Conservation (phyloP, 495 filamentous ascomycete genomes). For the Penicillium maclennaniae region DNA sequence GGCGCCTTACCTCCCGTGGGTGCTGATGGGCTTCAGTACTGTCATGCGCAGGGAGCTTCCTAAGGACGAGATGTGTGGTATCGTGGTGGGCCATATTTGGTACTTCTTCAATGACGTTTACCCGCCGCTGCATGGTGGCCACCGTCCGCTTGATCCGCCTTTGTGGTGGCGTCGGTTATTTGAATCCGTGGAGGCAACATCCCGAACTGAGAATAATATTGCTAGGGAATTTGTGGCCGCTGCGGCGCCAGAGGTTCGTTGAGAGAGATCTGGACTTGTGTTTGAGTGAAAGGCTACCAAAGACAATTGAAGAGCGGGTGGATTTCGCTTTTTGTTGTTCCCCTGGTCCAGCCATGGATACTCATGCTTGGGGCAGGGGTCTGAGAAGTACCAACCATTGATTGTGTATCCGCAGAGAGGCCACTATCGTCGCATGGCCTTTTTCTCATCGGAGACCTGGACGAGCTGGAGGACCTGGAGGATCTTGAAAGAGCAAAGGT, state of each 20-base stretch:
- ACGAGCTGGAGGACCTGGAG: no score
- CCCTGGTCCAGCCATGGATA: not conserved
- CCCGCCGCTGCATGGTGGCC: conserved; percentile 80
- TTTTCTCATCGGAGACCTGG: not conserved
- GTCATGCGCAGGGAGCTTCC: conserved; percentile 81
- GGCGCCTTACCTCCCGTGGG: conserved; percentile 94
- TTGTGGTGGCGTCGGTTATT: conserved; percentile 88
- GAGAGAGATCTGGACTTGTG: conserved; percentile 3
- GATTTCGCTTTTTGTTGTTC: not conserved
- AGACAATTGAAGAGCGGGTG: not conserved
- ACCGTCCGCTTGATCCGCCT: conserved; percentile 85
- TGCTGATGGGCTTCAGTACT: conserved; percentile 85
- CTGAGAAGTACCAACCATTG: not conserved
- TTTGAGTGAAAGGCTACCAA: not conserved
- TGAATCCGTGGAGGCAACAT: conserved; percentile 42
- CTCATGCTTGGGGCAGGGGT: not conserved
- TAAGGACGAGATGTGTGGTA: conserved; percentile 93
- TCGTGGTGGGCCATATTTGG: conserved; percentile 92
- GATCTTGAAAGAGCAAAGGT: not conserved
- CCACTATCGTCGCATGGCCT: not conserved
- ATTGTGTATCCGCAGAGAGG: not conserved
- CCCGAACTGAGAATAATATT: conserved; percentile 28
- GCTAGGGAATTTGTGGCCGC: conserved; percentile 39
- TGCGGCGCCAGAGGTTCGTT: conserved; percentile 39
- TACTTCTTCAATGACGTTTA: conserved; percentile 98